Evolutionary conservation across 2,329 filamentous ascomycete species (phyloP).

Genomic region (Sporothrix mexicana): DNA sequence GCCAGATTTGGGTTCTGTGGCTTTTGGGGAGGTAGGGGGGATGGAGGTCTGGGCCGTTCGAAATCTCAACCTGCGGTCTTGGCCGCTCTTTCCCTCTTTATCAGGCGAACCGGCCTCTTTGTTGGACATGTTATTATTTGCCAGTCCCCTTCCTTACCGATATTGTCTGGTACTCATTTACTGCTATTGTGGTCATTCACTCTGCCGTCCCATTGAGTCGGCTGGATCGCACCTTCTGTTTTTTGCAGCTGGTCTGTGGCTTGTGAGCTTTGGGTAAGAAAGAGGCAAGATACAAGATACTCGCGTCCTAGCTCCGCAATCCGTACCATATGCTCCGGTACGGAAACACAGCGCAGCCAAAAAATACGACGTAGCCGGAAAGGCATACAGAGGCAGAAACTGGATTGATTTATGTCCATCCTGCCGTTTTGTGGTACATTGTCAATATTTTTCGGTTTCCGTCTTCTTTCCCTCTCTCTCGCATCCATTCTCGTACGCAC

Average conservation of each 20-base stretch:
- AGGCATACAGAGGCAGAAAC: slow-evolving; percentile 12
- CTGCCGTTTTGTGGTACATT: background rate
- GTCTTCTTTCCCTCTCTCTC: background rate
- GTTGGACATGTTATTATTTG: background rate
- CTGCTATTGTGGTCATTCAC: background rate
- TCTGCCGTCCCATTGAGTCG: background rate
- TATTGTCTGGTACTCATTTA: background rate
- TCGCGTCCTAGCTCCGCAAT: slow-evolving; percentile 17
- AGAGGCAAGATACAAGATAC: background rate
- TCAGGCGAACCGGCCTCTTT: too few relatives aligned
- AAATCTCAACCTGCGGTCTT: background rate
- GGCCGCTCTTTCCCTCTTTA: slow-evolving; percentile 8
- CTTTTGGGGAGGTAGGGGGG: background rate
- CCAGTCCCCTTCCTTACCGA: background rate
- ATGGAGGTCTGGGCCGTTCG: slow-evolving; percentile 17
- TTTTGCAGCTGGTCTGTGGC: background rate
- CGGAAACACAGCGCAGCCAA: slow-evolving; percentile 16
- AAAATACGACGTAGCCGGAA: slow-evolving; percentile 13
- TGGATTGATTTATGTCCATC: background rate
- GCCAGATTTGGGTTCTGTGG: background rate
- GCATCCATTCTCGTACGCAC: too few relatives aligned
- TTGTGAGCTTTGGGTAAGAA: too few relatives aligned
- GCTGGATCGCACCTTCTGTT: background rate
- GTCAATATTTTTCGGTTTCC: background rate
- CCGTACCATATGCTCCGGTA: slow-evolving; percentile 16